These are phyloP conservation scores for Sphagnum contortum DNA, from an alignment of 225 moss, liverwort and hornwort species.

Conservation along the genomic window DNA sequence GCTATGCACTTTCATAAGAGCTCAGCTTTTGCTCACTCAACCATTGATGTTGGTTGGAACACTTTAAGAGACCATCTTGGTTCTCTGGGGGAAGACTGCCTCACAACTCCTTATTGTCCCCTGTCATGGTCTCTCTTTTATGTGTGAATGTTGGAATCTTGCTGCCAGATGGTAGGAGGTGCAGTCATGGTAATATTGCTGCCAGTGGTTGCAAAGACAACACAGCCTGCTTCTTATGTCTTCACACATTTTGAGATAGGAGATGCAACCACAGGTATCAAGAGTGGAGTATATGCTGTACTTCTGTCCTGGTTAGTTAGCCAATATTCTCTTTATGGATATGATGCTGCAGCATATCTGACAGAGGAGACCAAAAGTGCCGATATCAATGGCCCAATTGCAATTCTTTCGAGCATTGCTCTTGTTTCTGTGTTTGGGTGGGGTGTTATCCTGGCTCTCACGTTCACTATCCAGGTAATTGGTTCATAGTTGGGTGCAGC, in stretches of 20 bases:
- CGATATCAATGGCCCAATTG: conserved; percentile 75
- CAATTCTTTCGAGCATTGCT: conserved; percentile 82
- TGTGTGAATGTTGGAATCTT: no score
- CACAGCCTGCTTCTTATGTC: conserved; percentile 69
- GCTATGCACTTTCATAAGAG: no score
- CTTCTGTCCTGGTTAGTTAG: conserved; percentile 77
- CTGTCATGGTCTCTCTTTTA: no score
- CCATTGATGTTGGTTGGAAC: no score
- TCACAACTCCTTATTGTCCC: no score
- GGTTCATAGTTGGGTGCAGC: neutral
- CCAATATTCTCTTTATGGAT: conserved; percentile 79
- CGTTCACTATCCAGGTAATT: conserved; percentile 80
- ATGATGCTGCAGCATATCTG: conserved; percentile 82
- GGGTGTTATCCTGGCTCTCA: conserved; percentile 66
- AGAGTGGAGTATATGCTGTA: conserved; percentile 54
- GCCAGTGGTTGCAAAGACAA: conserved; percentile 66
- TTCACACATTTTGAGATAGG: conserved; percentile 59
- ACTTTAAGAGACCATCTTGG: no score
- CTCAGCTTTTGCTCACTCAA: no score
- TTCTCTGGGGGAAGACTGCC: neutral
- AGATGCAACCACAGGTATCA: conserved; percentile 42
- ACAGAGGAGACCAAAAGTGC: conserved; percentile 82
- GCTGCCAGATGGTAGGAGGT: conserved; percentile 64
- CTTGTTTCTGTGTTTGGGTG: conserved; percentile 69
- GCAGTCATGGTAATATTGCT: conserved; percentile 58